phyloP scores from a whole-genome alignment of 345 rosid species.

The Hibiscus syriacus region DNA sequence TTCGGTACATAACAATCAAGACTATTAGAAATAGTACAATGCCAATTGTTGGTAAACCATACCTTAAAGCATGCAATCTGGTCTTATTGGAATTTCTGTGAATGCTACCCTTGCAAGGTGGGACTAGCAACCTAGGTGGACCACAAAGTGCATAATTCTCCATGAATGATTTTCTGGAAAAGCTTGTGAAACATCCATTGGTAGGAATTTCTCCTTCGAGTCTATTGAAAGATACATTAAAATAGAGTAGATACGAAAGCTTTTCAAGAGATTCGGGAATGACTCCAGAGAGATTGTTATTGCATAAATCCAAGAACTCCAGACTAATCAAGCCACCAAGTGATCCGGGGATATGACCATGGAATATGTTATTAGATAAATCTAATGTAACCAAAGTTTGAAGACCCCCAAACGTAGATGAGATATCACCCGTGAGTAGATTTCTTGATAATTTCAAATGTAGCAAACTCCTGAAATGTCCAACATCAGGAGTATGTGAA shows the following conservation, averaged over 20 bases:
- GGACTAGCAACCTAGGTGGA: not conserved
- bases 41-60: not conserved
- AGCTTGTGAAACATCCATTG: not conserved
- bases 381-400: not conserved
- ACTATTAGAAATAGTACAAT: not conserved
- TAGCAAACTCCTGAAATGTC: not conserved
- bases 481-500: not conserved
- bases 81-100: not conserved
- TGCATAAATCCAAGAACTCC: not conserved
- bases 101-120: not conserved
- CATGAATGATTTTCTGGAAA: not conserved
- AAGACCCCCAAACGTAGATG: not conserved
- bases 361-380: not conserved
- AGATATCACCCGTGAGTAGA: not conserved
- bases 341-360: constrained; percentile 1
- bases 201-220: not conserved
- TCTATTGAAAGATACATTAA: not conserved
- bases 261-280: not conserved
- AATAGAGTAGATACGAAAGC: not conserved
- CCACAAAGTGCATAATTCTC: not conserved
- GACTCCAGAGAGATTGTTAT: not conserved
- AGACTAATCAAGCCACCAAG: not conserved
- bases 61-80: not conserved
- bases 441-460: not conserved
- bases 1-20: not conserved